These are phyloP conservation scores for Lumnitzera racemosa DNA, from an alignment of 345 rosid species.

Conservation along the genomic window DNA sequence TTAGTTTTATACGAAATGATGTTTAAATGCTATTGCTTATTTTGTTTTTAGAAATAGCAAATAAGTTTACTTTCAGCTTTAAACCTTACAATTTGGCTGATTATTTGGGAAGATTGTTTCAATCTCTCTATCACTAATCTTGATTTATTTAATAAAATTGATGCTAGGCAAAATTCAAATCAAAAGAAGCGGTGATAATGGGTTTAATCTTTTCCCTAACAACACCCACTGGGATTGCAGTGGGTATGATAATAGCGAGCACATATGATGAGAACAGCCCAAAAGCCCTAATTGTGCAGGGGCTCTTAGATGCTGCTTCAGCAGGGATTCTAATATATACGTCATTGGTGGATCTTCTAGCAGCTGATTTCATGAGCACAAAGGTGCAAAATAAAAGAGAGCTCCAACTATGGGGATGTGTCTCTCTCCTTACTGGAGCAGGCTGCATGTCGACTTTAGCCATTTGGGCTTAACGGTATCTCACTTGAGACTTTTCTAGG, in stretches of 20 bases:
- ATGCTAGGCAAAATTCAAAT: too few relatives aligned
- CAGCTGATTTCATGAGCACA: slow-evolving; percentile 49
- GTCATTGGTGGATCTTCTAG: slow-evolving; percentile 66
- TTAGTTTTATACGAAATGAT: too few relatives aligned
- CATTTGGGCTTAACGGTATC: slow-evolving; percentile 41
- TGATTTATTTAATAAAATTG: not conserved
- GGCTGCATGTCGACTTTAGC: slow-evolving; percentile 57
- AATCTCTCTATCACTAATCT: not conserved
- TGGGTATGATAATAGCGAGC: slow-evolving; percentile 38
- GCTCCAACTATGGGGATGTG: slow-evolving; percentile 31
- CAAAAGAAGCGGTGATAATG: slow-evolving; percentile 21
- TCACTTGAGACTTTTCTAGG: too few relatives aligned
- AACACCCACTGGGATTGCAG: slow-evolving; percentile 53
- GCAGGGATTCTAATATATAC: slow-evolving; percentile 68
- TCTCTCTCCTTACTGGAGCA: slow-evolving; percentile 41
- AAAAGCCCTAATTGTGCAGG: slow-evolving; percentile 39
- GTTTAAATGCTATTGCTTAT: too few relatives aligned
- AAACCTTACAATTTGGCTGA: not conserved
- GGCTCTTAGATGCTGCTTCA: slow-evolving; percentile 51
- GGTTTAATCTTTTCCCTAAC: slow-evolving; percentile 37
- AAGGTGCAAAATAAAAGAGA: slow-evolving; percentile 29
- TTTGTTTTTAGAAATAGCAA: too few relatives aligned
- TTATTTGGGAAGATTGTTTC: too few relatives aligned
- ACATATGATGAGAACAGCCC: slow-evolving; percentile 45
- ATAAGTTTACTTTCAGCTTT: too few relatives aligned